These are phyloP conservation scores for Phytopythium litorale DNA, from an alignment of 352 stramenopile species.

Conservation along the genomic window DNA sequence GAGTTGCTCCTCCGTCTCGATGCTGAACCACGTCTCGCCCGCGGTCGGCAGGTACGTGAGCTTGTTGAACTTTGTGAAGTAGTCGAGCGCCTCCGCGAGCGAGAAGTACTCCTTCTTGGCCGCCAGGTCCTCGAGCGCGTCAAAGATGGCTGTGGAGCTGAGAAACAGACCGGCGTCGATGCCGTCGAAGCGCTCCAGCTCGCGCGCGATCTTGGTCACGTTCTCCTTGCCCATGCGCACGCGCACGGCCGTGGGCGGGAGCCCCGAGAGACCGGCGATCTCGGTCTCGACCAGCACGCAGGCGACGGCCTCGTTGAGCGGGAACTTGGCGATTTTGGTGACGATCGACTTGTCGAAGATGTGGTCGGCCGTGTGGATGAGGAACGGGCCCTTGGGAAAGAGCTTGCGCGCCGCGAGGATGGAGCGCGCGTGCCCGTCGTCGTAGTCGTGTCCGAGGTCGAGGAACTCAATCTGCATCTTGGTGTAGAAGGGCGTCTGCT, in stretches of 20 bases:
- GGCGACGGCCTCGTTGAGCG: slow-evolving; percentile 51
- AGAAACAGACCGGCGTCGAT: slow-evolving; percentile 74
- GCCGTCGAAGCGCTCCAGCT: slow-evolving; percentile 51
- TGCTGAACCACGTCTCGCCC: slow-evolving; percentile 80
- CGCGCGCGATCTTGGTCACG: slow-evolving; percentile 56
- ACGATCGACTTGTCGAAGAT: slow-evolving; percentile 86
- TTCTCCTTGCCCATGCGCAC: slow-evolving; percentile 57
- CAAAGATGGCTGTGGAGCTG: slow-evolving; percentile 65
- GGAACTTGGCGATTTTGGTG: slow-evolving; percentile 50
- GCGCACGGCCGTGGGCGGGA: slow-evolving; percentile 57
- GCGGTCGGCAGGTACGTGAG: slow-evolving; percentile 60
- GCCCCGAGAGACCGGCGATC: slow-evolving; percentile 48
- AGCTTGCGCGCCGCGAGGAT: slow-evolving; percentile 64
- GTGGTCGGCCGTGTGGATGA: slow-evolving; percentile 84
- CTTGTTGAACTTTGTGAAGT: slow-evolving; percentile 61
- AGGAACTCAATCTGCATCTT: slow-evolving; percentile 86
- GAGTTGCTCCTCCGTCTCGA: slow-evolving; percentile 79
- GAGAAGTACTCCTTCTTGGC: slow-evolving; percentile 70
- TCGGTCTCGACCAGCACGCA: slow-evolving; percentile 78
- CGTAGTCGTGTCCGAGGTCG: slow-evolving; percentile 61
- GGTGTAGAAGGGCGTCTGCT: slow-evolving; percentile 59
- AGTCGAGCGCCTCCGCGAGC: slow-evolving; percentile 65
- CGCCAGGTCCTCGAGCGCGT: slow-evolving; percentile 55
- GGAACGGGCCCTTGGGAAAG: slow-evolving; percentile 62
- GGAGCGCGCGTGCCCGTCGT: slow-evolving; percentile 65